Percentiles rank a stretch among this genome's conserved stretches.
phyloP scores from a whole-genome alignment of 345 rosid genomes.

The Durio zibethinus region DNA sequence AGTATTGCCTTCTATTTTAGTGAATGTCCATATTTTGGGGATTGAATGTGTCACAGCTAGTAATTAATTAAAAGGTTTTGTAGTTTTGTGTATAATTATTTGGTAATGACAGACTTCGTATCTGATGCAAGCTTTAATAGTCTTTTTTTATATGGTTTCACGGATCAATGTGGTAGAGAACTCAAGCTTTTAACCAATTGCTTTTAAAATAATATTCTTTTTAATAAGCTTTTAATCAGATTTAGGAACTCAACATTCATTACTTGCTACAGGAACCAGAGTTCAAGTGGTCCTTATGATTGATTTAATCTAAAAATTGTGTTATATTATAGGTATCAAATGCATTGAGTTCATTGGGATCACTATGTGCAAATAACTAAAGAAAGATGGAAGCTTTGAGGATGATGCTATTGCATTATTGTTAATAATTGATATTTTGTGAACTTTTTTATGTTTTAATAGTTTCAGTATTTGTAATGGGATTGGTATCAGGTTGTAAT shows the following conservation, averaged over 20 bases:
- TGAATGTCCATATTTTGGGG: background rate
- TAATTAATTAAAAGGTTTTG: background rate
- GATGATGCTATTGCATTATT: too few species aligned
- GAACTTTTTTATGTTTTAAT: too few species aligned
- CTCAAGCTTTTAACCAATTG: background rate
- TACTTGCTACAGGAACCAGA: constrained; percentile 16
- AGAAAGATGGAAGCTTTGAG: too few species aligned
- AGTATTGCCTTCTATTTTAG: background rate
- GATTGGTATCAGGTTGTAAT: too few species aligned
- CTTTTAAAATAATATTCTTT: background rate
- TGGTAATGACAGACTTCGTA: background rate
- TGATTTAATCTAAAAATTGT: too few species aligned
- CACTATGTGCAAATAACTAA: too few species aligned
- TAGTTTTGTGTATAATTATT: background rate
- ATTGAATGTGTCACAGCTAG: background rate
- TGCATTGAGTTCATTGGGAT: too few species aligned
- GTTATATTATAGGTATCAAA: too few species aligned
- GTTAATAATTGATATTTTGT: too few species aligned
- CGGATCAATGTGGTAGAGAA: background rate
- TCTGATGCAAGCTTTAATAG: background rate
- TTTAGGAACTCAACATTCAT: constrained; percentile 8
- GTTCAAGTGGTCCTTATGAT: constrained; percentile 15
- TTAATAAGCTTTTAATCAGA: constrained; percentile 1
- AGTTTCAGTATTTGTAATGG: too few species aligned
- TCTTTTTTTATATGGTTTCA: background rate